phyloP scores from a whole-genome alignment of 2,329 filamentous ascomycete genomes.

The Alternaria panax region DNA sequence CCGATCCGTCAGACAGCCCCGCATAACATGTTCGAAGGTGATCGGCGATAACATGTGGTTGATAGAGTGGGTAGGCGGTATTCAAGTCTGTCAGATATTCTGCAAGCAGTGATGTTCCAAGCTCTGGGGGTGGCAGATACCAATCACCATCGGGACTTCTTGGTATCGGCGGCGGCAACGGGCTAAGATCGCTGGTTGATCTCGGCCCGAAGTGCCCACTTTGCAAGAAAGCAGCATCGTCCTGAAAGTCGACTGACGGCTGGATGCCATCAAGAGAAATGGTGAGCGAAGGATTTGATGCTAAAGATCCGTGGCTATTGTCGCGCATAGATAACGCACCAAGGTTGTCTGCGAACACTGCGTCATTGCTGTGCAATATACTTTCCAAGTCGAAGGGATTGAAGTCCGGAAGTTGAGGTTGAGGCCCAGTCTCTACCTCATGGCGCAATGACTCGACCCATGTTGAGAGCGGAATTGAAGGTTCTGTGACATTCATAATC shows the following conservation, averaged over 20 bases:
- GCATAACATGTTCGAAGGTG: constrained; percentile 37
- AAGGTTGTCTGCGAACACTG: neutral
- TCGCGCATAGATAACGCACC: neutral
- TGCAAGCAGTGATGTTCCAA: constrained; percentile 31
- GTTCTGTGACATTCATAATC: constrained; percentile 23
- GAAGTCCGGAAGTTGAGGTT: constrained; percentile 16
- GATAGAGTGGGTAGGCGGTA: constrained; percentile 31
- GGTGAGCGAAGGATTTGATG: neutral
- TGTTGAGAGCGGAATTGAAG: constrained; percentile 20
- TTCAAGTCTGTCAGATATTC: constrained; percentile 40
- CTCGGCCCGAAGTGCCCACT: constrained; percentile 13
- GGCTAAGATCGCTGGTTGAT: neutral
- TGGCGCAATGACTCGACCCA: constrained; percentile 31
- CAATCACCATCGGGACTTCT: constrained; percentile 16
- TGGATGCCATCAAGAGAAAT: constrained; percentile 7
- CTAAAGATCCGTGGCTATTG: neutral
- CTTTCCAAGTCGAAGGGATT: constrained; percentile 18
- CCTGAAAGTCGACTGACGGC: constrained; percentile 19
- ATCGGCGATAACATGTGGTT: constrained; percentile 28
- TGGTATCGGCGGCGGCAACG: constrained; percentile 1
- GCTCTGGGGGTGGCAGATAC: constrained; percentile 32
- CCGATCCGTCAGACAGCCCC: constrained; percentile 27
- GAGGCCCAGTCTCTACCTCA: constrained; percentile 25
- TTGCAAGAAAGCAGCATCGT: constrained; percentile 28
- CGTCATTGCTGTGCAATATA: neutral